Conservation (phyloP, 352 stramenopile genomes). For the Globisporangium solare region DNA sequence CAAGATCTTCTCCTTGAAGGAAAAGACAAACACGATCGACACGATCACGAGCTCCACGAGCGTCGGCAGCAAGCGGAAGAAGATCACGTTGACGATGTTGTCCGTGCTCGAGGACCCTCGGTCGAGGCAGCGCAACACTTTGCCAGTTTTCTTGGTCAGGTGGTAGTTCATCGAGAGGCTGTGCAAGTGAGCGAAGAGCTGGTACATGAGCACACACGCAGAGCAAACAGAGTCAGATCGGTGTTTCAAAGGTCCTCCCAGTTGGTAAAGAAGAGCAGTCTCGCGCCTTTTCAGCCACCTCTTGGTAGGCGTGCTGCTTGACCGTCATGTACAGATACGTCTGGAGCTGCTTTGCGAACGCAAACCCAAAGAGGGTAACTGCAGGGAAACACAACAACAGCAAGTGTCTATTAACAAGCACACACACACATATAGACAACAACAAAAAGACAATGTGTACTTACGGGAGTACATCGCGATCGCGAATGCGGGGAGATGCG, state of each 20-base stretch:
- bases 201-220: not conserved
- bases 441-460: constrained; percentile 1
- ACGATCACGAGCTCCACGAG: constrained; percentile 94
- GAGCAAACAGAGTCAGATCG: not conserved
- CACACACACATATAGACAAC: not conserved
- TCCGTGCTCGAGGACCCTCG: constrained; percentile 82
- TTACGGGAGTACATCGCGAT: constrained; percentile 64
- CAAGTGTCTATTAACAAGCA: not conserved
- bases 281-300: constrained; percentile 83
- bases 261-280: not conserved
- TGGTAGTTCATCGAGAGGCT: constrained; percentile 96
- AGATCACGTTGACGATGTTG: constrained; percentile 96
- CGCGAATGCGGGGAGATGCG: constrained; percentile 30
- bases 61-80: constrained; percentile 94
- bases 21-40: constrained; percentile 81
- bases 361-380: constrained; percentile 64
- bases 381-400: not conserved
- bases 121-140: constrained; percentile 91
- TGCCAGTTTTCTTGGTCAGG: constrained; percentile 95
- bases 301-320: constrained; percentile 96
- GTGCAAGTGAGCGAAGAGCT: constrained; percentile 93
- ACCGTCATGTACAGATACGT: constrained; percentile 92
- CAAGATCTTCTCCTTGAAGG: constrained; percentile 91
- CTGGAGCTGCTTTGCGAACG: constrained; percentile 92
- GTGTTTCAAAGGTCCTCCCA: not conserved